Evolutionary conservation across 164 flowering plant species (phyloP), one percentile per base, ranked within the genome.

Genomic region (Nymphaea colorata): DNA sequence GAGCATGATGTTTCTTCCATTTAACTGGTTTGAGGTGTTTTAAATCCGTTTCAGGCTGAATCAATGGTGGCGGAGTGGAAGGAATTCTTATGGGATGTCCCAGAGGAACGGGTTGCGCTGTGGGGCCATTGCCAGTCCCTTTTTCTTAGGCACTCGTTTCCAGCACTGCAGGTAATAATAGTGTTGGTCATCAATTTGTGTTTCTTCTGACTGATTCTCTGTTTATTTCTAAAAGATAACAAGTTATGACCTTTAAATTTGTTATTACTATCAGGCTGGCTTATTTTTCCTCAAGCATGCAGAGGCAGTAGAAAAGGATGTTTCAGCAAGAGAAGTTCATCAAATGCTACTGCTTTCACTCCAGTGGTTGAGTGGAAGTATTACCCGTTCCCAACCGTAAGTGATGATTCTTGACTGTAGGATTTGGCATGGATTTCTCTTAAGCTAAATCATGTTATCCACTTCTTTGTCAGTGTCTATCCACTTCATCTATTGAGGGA

Each of bases 61-160:
- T 87, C 98, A 57, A 88, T 95, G 99, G 99, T 92, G 68, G 83
- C 87, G 7, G 99, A 95, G 76, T 95, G 98, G 99, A 95, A 84
- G 78, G 98, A 95, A 73, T 95, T 88, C 72, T 84, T 95, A 65
- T 95, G 99, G 99, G 99, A 95, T 87, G 97, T 95, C 59, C 91
- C 94, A 41, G 99, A 95, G 78, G 99, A 95, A 81, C 84, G 98
- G 82, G 80, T 84, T 74, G 93, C 99, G 71, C 74, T 95, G 67
- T 95, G 99, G 99, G 82, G 83, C 68, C 99, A 95, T 73, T 95
- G 99, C 71, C 99, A 95, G 71, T 82, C 85, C 12, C 79, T 92
- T 60, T 95, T 95, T 74, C 72, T 88, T 45, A 81, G 94, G 85
- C 77, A 90, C 81, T 83, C 98, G 60, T 95, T 85, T 71, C 98